Evolutionary conservation across 148 eudicot genomes (phyloP).

Genomic region (Talinum fruticosum): DNA sequence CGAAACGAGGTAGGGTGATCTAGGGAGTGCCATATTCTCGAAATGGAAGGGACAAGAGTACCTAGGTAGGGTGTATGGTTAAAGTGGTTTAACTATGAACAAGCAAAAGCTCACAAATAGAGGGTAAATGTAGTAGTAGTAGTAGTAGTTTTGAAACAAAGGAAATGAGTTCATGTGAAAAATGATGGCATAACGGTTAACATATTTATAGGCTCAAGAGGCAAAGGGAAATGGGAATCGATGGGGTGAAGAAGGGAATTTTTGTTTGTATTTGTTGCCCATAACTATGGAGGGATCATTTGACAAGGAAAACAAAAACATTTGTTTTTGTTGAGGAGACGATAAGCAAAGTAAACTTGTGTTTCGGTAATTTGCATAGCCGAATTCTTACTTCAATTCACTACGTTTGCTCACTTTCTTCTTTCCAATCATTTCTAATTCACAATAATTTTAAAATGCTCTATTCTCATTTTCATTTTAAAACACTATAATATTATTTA

Average conservation of each 20-base stretch:
- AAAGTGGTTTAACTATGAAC: too few species aligned
- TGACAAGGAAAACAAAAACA: background rate
- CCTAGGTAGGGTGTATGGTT: background rate
- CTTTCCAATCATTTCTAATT: too few species aligned
- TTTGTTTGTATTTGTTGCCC: slow-evolving; percentile 6
- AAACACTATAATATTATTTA: too few species aligned
- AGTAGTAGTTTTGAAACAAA: background rate
- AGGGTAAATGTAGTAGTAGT: background rate
- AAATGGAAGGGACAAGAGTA: background rate
- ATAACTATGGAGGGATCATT: background rate
- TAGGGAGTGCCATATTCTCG: too few species aligned
- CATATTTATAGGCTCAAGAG: background rate
- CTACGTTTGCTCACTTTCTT: background rate
- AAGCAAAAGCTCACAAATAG: background rate
- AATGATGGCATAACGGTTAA: background rate
- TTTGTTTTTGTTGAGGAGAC: slow-evolving; percentile 8
- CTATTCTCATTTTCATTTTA: too few species aligned
- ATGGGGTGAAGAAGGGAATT: background rate
- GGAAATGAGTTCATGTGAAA: background rate
- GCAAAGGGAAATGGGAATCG: background rate
- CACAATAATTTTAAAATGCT: too few species aligned
- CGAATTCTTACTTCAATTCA: background rate
- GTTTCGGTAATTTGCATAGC: background rate
- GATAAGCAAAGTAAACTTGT: slow-evolving; percentile 2
- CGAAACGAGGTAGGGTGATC: background rate